Percentiles rank a stretch among this genome's conserved stretches.
These are phyloP conservation scores for Gossypium turneri DNA, from an alignment of 345 rosid species.

Conservation along the genomic window DNA sequence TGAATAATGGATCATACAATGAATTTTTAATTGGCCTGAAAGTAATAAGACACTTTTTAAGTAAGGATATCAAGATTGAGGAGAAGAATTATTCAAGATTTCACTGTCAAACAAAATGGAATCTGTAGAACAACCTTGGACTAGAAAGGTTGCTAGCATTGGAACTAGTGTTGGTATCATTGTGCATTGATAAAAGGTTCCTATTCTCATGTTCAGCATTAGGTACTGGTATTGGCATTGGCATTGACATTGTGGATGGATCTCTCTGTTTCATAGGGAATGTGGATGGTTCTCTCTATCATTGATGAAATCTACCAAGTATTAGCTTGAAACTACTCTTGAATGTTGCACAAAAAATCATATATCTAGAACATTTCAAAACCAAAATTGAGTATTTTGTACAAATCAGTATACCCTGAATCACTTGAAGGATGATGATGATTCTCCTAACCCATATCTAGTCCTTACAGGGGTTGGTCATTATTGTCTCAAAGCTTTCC, in stretches of 20 bases:
- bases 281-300: background rate
- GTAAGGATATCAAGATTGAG: no score
- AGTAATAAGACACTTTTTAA: background rate
- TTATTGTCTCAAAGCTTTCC: background rate
- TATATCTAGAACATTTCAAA: background rate
- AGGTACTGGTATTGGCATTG: no score
- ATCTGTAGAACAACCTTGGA: constrained; percentile 1
- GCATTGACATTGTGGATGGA: no score
- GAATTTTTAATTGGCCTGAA: constrained; percentile 13
- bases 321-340: background rate
- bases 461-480: background rate
- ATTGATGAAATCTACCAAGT: background rate
- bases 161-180: no score
- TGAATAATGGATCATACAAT: constrained; percentile 18
- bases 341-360: background rate
- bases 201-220: no score
- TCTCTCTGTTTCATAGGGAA: background rate
- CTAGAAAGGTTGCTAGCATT: no score
- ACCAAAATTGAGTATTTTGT: background rate
- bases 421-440: constrained; percentile 18
- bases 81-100: background rate
- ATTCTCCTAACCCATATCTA: constrained; percentile 11
- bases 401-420: constrained; percentile 17
- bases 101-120: background rate
- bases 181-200: no score